Evolutionary conservation across 768 basidiomycete genomes (phyloP), one percentile per base, ranked within the genome.

Genomic region (Hericium erinaceus): DNA sequence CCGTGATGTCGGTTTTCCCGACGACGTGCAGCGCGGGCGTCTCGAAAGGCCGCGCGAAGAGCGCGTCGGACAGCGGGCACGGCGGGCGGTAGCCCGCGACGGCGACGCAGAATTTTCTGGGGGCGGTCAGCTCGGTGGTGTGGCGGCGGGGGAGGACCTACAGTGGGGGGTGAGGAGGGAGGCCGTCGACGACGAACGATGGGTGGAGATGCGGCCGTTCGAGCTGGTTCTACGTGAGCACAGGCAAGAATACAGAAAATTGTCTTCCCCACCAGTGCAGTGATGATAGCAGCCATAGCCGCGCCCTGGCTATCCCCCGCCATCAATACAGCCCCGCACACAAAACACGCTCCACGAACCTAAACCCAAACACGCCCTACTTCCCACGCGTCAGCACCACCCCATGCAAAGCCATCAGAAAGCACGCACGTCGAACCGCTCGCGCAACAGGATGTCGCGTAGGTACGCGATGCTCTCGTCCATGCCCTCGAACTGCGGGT

Each of bases 11-110:
- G 39, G 75, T 88, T 62, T 72, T 77, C 18, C 92, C 92, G 7
- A 91, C 69, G 13, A 93, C 74, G 66, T 92, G 90, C 20, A 95
- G 70, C 0, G 88, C 90, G 3, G 82, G 87, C 11, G 92, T 93
- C 20, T 74, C 68, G 64, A 80, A 86, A 18, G 74, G 75, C 10
- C 74, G 66, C 4, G 73, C 70, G 62, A 83, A 84, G 52, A 88
- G 70, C 8, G 73, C 62, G 24, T 75, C 74, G 38, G 77, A 73
- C 40, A 84, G 67, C 26, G 81, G 74, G 57, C 75, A 66, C 0
- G 63, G 62, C 67, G 77, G 72, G 57, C 76, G 75, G 73, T 89
- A 92, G 0, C 90, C 91, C 10, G 87, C 81, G 2, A 87, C 81
- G n/a, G 84, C 72, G 26, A 92, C 73, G 61, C 88, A 90, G 63